Conservation (phyloP, 164 flowering plant species). For the Nymphaea thermarum region DNA sequence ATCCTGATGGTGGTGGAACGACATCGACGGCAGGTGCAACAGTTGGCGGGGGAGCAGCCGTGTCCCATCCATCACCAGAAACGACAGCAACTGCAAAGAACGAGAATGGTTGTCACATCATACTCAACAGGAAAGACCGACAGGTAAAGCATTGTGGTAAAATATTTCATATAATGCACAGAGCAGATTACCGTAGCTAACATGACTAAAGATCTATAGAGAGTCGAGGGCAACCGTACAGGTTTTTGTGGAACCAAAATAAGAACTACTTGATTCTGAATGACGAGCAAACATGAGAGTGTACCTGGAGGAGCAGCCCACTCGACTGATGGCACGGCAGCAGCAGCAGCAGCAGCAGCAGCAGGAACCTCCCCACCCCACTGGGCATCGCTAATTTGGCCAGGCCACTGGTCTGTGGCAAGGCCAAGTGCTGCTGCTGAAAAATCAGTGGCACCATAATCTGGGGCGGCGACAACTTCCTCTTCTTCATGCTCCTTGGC, state of each 20-base stretch:
- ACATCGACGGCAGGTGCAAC: neutral
- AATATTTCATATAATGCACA: neutral
- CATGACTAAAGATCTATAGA: neutral
- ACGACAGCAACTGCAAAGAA: neutral
- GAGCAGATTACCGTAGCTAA: neutral
- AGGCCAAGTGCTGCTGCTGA: slow-evolving; percentile 1
- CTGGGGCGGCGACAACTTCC: neutral
- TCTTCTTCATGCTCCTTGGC: slow-evolving; percentile 27
- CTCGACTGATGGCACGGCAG: neutral
- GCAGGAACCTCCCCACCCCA: slow-evolving; percentile 3
- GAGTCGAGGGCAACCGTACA: neutral
- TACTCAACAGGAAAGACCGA: neutral
- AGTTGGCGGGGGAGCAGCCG: neutral
- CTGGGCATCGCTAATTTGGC: slow-evolving; percentile 1
- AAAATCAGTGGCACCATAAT: slow-evolving; percentile 2
- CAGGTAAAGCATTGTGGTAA: neutral
- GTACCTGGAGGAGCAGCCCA: slow-evolving; percentile 1
- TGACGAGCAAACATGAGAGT: neutral
- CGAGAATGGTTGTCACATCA: too few relatives aligned
- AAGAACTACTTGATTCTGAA: neutral
- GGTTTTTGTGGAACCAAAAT: neutral
- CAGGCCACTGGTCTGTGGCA: neutral
- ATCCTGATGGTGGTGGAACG: neutral
- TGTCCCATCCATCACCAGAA: neutral
- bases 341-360: slow-evolving; percentile 1